Evolutionary conservation across 495 filamentous ascomycete genomes (phyloP), one percentile per base, ranked within the genome.

Genomic region (Rhizodiscina lignyota): DNA sequence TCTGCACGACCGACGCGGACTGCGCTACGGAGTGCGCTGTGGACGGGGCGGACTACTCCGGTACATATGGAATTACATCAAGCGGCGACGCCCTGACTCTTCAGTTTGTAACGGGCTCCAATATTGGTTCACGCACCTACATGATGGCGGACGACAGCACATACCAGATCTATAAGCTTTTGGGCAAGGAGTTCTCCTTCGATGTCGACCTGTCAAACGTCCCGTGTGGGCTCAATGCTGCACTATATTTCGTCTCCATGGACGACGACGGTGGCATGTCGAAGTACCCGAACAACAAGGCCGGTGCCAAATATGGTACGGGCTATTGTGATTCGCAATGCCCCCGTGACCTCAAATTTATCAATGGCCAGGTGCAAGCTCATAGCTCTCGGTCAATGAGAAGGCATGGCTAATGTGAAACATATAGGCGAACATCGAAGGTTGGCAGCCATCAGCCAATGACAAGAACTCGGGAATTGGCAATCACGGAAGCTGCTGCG

Each of bases 271-370:
- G 74, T 32, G 69, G 72, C 18, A 52, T 64, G 40, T 62, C 55
- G 45, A 48, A 55, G 11, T 49, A 35, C 8, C 11, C 11, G 10
- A 24, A 17, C 21, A 79, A 77, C 54, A 58, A 66, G 18, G 72
- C 68, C 3, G 74, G 75, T 20, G 71, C 74, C 10, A 50, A 59
- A 11, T 79, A 77, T 52, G 75, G 74, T 11, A 72, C 72, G 20
- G 75, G 74, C 0, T 80, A 82, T 58, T 82, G 77, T 48, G 75
- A 79, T 47, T 66, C 72, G 4, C 74, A 80, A 44, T 80, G 77
- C 52, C 63, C 58, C 1, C 45, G 49, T 26, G 53, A 58, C 13
- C 50, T 51, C 15, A 54, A 67, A 10, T 78, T 67, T 48, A 64
- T 35, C 21, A 8, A 74, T 43, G 72, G 73, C 19, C 50, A 64